Evolutionary conservation across 2,329 filamentous ascomycete species (phyloP), one percentile per base, ranked within the genome.

Genomic region (Ploettnerulaceae sp.): DNA sequence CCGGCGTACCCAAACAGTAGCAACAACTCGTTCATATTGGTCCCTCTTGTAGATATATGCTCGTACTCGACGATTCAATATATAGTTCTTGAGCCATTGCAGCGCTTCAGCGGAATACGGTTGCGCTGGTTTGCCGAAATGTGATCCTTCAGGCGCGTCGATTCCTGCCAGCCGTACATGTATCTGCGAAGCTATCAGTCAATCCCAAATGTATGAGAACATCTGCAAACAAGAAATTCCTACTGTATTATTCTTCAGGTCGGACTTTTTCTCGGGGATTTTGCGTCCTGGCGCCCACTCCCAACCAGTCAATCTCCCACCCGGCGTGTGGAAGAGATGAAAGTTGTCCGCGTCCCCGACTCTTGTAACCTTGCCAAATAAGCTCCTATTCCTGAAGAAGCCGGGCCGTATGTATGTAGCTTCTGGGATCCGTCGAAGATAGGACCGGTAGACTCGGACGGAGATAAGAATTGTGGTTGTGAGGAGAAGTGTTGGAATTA

Each of bases 271-370:
- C 9, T 70, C 74, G 1, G 89, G 90, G 5, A 95, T 75, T 48
- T 69, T 82, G 60, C 89, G 74, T 64, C 78, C 73, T 5, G 77
- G 83, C 54, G 93, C 62, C 89, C 88, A 95, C n/a, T 86, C 89
- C 93, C 93, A 98, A 43, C 93, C 93, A 8, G 84, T 76, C 41
- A 90, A 67, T 55, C 82, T 76, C 8, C 93, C 93, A n/a, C 91
- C 91, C 0, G 93, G 93, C 0, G 89, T 97, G 66, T 98, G 93
- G 65, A 85, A 98, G 37, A 98, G 66, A 57, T 93, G 85, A 66
- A 98, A 96, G 64, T 91, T 91, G 67, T 98, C 93, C 3, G 89
- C 94, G 73, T 98, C 93, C 32, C 94, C 93, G 18, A 98, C 93
- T 57, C 86, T 89, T 9, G 91, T 96, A 32, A 97, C 93, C 52